Percentiles rank a stretch among this genome's conserved stretches.
Conservation (phyloP, 768 basidiomycete genomes). For the Dacryopinax primogenitus region DNA sequence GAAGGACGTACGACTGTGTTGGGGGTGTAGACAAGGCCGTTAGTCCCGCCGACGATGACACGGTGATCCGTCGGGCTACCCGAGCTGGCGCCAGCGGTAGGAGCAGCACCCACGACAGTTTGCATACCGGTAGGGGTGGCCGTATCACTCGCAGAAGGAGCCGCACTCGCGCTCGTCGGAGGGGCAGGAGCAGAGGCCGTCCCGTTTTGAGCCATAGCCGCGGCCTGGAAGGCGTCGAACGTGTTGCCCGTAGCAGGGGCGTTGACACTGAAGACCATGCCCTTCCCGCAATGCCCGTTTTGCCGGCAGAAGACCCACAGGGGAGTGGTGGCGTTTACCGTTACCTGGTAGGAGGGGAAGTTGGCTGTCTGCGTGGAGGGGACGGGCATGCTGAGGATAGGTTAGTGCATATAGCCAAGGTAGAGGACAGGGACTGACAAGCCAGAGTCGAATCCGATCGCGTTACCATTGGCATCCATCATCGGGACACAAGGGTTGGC, state of each 20-base stretch:
- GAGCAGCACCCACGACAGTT: slow-evolving; percentile 28
- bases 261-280: slow-evolving; percentile 59
- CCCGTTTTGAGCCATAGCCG: slow-evolving; percentile 32
- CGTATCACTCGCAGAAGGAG: slow-evolving; percentile 26
- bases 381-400: slow-evolving; percentile 36
- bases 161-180: slow-evolving; percentile 22
- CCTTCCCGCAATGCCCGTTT: slow-evolving; percentile 41
- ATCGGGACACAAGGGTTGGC: slow-evolving; percentile 33
- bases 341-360: slow-evolving; percentile 40
- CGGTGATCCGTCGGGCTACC: slow-evolving; percentile 21
- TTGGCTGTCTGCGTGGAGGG: slow-evolving; percentile 37
- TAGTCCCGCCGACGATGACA: slow-evolving; percentile 24
- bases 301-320: slow-evolving; percentile 48
- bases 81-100: slow-evolving; percentile 21
- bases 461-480: slow-evolving; percentile 23
- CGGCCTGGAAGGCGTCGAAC: slow-evolving; percentile 42
- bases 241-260: slow-evolving; percentile 33
- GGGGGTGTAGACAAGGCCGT: slow-evolving; percentile 8
- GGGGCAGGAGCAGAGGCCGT: slow-evolving; percentile 18
- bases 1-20: not conserved
- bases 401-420: not conserved
- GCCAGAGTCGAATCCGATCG: slow-evolving; percentile 45
- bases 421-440: slow-evolving; percentile 21
- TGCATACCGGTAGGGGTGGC: not conserved
- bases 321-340: slow-evolving; percentile 38